Percentiles rank a stretch among this genome's conserved stretches.
phyloP scores from a whole-genome alignment of 1,139 yeast genomes.

The Saccharomyces hybrid region DNA sequence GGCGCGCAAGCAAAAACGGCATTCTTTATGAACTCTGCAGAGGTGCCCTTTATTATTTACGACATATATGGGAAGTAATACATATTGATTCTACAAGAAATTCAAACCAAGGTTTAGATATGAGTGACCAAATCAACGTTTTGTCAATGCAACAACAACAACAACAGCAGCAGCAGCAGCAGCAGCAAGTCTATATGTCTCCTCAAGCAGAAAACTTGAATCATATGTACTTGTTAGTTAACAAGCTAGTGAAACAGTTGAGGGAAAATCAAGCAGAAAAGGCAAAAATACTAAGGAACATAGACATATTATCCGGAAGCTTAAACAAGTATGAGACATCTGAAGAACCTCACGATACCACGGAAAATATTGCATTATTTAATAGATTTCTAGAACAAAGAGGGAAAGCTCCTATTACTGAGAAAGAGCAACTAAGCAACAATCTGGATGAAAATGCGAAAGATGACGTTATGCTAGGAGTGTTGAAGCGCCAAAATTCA shows the following conservation, averaged over 20 bases:
- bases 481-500: conserved; percentile 15
- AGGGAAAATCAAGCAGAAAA: conserved; percentile 18
- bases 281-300: conserved; percentile 13
- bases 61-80: not conserved
- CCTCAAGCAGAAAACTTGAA: conserved; percentile 27
- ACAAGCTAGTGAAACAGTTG: conserved; percentile 16
- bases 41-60: not conserved
- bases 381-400: conserved; percentile 14
- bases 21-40: not conserved
- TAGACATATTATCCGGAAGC: conserved; percentile 17
- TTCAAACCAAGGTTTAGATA: not conserved
- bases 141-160: not conserved
- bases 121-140: not conserved
- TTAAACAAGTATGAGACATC: conserved; percentile 6
- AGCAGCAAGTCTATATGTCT: conserved; percentile 21
- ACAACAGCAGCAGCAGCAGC: conserved; percentile 5
- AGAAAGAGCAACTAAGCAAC: not conserved
- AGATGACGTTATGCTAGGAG: conserved; percentile 5
- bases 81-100: not conserved
- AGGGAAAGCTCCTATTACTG: not conserved
- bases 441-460: conserved; percentile 2
- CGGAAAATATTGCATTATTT: conserved; percentile 14
- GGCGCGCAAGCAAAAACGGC: not conserved
- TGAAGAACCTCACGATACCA: conserved; percentile 4
- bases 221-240: conserved; percentile 20